Percentiles rank a stretch among this genome's conserved stretches.
Evolutionary conservation across 345 rosid species (phyloP).

Genomic region (Euphorbia tirucalli): DNA sequence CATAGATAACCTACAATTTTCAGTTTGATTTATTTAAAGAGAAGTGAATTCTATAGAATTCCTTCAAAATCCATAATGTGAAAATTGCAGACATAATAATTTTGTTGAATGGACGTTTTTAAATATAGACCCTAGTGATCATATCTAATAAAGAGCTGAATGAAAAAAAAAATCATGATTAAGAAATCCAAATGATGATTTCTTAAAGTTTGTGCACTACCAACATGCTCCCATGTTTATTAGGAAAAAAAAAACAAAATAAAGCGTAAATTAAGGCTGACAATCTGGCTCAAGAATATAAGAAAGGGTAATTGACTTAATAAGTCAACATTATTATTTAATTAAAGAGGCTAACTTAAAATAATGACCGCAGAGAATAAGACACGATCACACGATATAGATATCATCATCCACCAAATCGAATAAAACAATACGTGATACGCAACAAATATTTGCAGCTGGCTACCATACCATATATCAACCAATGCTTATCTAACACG

Average conservation of each 20-base stretch:
- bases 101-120: no score
- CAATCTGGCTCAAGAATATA: neutral
- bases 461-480: neutral
- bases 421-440: neutral
- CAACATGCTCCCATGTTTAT: neutral
- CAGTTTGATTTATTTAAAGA: no score
- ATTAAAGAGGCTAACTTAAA: neutral
- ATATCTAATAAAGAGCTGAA: no score
- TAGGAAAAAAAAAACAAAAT: no score
- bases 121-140: no score
- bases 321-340: constrained; percentile 3
- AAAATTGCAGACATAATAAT: no score
- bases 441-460: neutral
- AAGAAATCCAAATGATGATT: neutral
- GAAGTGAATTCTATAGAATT: no score
- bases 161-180: no score
- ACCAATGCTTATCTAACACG: neutral
- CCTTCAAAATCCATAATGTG: no score
- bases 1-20: no score
- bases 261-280: neutral
- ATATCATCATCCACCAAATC: no score
- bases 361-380: neutral
- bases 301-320: neutral
- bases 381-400: neutral
- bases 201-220: neutral